Percentiles rank a stretch among this genome's conserved stretches.
These are phyloP conservation scores for Lentinula raphanica DNA, from an alignment of 768 basidiomycete genomes.

Conservation along the genomic window DNA sequence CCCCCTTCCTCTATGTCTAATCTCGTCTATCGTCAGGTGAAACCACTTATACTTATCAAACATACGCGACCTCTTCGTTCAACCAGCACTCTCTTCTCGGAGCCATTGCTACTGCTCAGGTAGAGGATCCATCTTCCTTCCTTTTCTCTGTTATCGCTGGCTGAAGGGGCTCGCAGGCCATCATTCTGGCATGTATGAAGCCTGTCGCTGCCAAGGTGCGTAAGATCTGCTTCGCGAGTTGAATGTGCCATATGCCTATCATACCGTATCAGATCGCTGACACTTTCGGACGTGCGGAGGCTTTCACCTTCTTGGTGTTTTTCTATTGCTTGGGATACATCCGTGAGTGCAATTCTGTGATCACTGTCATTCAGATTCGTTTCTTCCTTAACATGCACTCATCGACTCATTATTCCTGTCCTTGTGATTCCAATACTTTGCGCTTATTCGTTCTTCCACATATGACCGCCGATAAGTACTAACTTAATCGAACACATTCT, in stretches of 20 bases:
- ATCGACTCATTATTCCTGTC: background rate
- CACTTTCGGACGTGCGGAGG: constrained; percentile 6
- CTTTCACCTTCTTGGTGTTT: constrained; percentile 30
- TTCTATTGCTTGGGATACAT: constrained; percentile 29
- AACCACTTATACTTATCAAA: constrained; percentile 45
- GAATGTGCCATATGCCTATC: constrained; percentile 34
- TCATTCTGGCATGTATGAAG: constrained; percentile 23
- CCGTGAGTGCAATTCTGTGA: background rate
- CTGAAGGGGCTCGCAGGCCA: background rate
- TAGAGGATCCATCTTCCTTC: constrained; percentile 21
- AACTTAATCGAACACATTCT: constrained; percentile 4
- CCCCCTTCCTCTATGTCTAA: background rate
- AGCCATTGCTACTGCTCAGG: constrained; percentile 16
- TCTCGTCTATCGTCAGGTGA: constrained; percentile 17
- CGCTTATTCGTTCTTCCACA: background rate
- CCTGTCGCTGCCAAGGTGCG: constrained; percentile 51
- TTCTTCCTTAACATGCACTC: constrained; percentile 12
- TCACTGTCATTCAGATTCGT: background rate
- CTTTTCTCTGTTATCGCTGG: background rate
- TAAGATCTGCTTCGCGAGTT: constrained; percentile 40
- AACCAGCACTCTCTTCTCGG: constrained; percentile 3
- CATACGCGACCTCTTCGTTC: constrained; percentile 35
- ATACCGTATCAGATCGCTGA: background rate
- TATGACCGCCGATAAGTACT: background rate
- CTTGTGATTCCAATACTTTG: background rate